Percentiles rank a stretch among this genome's conserved stretches.
phyloP scores from a whole-genome alignment of 2,329 filamentous ascomycete genomes.

The Taxawa tesnikishii region DNA sequence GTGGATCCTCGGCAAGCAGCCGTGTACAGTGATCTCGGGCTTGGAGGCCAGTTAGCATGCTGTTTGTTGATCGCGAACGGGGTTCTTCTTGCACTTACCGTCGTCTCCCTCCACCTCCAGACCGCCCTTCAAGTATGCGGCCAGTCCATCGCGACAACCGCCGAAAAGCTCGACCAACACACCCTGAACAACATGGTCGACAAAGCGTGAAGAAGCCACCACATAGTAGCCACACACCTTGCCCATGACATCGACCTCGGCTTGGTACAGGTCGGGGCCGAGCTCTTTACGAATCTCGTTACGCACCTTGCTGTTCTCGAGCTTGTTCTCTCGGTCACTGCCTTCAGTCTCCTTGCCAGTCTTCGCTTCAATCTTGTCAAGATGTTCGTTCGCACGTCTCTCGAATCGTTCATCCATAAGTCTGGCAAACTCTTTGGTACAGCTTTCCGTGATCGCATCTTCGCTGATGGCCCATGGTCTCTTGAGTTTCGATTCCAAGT shows the following conservation, averaged over 20 bases:
- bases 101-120: slow-evolving; percentile 10
- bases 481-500: too few species aligned
- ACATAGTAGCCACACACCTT: slow-evolving; percentile 59
- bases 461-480: too few species aligned
- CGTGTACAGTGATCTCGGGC: slow-evolving; percentile 10
- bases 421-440: slow-evolving; percentile 8
- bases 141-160: slow-evolving; percentile 7
- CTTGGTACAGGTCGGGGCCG: slow-evolving; percentile 43
- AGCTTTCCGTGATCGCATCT: slow-evolving; percentile 12
- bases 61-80: slow-evolving; percentile 6
- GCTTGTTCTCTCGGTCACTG: neutral
- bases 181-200: slow-evolving; percentile 37
- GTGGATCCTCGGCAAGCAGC: slow-evolving; percentile 22
- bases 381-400: slow-evolving; percentile 16
- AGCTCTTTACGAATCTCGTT: slow-evolving; percentile 27
- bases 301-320: slow-evolving; percentile 18
- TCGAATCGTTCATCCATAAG: slow-evolving; percentile 17
- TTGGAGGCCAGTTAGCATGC: slow-evolving; percentile 6
- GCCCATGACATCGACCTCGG: slow-evolving; percentile 50
- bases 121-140: slow-evolving; percentile 11
- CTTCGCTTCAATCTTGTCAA: slow-evolving; percentile 11
- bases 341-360: too few species aligned
- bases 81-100: slow-evolving; percentile 5
- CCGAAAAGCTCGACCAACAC: slow-evolving; percentile 23
- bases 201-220: slow-evolving; percentile 51